Conservation (phyloP, 345 rosid genomes). For the Cardamine resedifolia region DNA sequence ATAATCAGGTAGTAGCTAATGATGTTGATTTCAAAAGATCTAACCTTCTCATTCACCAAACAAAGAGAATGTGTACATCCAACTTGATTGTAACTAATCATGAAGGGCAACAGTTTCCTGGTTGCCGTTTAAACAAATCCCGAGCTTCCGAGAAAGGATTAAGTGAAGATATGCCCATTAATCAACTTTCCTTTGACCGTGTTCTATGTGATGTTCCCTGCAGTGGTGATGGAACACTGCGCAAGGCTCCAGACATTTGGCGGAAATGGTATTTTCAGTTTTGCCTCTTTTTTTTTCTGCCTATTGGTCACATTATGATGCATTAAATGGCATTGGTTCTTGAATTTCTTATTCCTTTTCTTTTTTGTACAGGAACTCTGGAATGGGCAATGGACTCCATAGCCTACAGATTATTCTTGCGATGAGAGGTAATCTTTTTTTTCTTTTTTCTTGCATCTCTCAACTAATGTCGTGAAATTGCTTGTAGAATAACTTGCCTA, state of each 20-base stretch:
- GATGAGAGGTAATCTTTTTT: constrained; percentile 57
- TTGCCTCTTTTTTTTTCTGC: not conserved
- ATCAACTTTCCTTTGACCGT: constrained; percentile 77
- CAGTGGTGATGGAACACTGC: constrained; percentile 93
- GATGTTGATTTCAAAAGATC: constrained; percentile 96
- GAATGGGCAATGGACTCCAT: constrained; percentile 90
- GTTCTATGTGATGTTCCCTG: constrained; percentile 93
- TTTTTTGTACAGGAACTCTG: constrained; percentile 60
- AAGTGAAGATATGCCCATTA: constrained; percentile 41
- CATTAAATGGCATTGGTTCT: not conserved
- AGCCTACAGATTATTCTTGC: constrained; percentile 80
- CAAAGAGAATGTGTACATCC: constrained; percentile 95
- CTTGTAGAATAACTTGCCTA: not conserved
- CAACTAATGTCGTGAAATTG: not conserved
- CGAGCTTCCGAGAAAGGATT: constrained; percentile 41
- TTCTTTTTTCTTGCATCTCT: not conserved
- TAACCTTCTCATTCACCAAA: constrained; percentile 93
- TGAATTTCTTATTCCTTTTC: constrained; percentile 17
- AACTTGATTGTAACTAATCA: constrained; percentile 89
- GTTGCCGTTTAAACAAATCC: constrained; percentile 65
- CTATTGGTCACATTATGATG: not conserved
- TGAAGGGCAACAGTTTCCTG: constrained; percentile 91
- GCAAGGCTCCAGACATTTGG: constrained; percentile 98
- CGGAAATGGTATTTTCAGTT: constrained; percentile 69
- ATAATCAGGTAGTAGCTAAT: constrained; percentile 69